Evolutionary conservation across 139 green algal genomes (phyloP).

Genomic region (Ettlia oleoabundans): DNA sequence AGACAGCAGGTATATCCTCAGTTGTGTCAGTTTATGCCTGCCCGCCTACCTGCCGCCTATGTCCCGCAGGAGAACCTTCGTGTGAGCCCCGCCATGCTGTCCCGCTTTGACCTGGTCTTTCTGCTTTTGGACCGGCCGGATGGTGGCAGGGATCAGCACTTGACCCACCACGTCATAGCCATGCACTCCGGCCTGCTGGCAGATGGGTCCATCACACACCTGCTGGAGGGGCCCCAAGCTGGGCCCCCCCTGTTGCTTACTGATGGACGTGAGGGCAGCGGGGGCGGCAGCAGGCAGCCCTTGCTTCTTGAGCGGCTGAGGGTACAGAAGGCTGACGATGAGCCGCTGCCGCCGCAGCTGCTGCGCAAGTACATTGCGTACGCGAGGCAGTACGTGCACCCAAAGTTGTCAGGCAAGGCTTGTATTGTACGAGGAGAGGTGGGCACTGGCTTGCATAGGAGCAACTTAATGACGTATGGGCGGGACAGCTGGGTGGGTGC

Average conservation of each 20-base stretch:
- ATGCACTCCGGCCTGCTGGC: constrained; percentile 67
- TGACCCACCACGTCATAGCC: constrained; percentile 92
- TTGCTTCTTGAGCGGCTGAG: constrained; percentile 40
- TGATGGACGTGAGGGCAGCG: background rate
- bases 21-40: too few species aligned
- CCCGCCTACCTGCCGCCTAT: background rate
- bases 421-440: background rate
- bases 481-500: too few species aligned
- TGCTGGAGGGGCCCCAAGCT: constrained; percentile 19
- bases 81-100: constrained; percentile 76
- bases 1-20: too few species aligned
- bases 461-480: too few species aligned
- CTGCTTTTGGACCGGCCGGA: constrained; percentile 90
- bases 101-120: constrained; percentile 96
- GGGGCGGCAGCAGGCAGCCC: constrained; percentile 6
- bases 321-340: constrained; percentile 30
- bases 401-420: constrained; percentile 65
- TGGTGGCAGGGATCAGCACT: constrained; percentile 68
- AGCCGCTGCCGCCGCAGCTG: constrained; percentile 74
- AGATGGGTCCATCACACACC: background rate
- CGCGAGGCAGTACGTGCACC: constrained; percentile 79
- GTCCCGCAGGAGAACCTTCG: constrained; percentile 85
- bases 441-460: background rate
- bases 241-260: constrained; percentile 32
- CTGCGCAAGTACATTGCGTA: constrained; percentile 95